A percentile compares a stretch with the other conserved stretches of the same genome.
Evolutionary conservation across 352 stramenopile genomes (phyloP).

Genomic region (Pythium dissimile): DNA sequence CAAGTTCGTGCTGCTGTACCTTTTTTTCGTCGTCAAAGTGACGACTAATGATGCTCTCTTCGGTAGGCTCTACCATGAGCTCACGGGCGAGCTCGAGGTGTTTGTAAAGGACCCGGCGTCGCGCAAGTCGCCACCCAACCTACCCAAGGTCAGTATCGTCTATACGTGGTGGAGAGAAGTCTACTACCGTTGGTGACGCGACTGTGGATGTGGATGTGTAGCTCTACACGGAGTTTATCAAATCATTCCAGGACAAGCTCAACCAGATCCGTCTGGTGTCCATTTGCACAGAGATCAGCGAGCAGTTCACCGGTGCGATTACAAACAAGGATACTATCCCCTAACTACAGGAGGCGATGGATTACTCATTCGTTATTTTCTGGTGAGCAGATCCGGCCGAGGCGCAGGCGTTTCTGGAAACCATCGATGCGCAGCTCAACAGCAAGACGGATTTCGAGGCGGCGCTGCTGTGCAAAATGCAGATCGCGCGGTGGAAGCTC

Average conservation of each 20-base stretch:
- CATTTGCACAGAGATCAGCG: constrained; percentile 90
- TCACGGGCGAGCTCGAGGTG: constrained; percentile 90
- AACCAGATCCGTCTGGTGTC: constrained; percentile 93
- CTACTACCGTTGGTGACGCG: background rate
- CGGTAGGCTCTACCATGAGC: constrained; percentile 96
- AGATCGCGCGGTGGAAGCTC: constrained; percentile 73
- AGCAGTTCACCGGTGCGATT: constrained; percentile 49
- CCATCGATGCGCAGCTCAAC: constrained; percentile 51
- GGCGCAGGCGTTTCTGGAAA: constrained; percentile 70
- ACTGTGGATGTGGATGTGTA: constrained; percentile 18
- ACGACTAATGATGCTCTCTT: background rate
- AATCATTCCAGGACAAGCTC: constrained; percentile 93
- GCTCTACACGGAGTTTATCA: constrained; percentile 95
- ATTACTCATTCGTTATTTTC: no score
- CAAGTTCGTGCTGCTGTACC: constrained; percentile 57
- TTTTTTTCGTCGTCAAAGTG: background rate
- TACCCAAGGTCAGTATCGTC: constrained; percentile 29
- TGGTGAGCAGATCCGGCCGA: constrained; percentile 50
- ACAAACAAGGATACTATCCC: background rate
- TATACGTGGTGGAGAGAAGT: background rate
- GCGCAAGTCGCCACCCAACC: constrained; percentile 53
- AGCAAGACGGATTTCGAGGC: constrained; percentile 67
- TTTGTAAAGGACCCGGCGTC: constrained; percentile 87
- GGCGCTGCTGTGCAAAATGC: constrained; percentile 70
- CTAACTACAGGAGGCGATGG: no score